Base-by-base conservation (phyloP, 768 basidiomycete genomes). In the Phanerodontia chrysosporium region DNA sequence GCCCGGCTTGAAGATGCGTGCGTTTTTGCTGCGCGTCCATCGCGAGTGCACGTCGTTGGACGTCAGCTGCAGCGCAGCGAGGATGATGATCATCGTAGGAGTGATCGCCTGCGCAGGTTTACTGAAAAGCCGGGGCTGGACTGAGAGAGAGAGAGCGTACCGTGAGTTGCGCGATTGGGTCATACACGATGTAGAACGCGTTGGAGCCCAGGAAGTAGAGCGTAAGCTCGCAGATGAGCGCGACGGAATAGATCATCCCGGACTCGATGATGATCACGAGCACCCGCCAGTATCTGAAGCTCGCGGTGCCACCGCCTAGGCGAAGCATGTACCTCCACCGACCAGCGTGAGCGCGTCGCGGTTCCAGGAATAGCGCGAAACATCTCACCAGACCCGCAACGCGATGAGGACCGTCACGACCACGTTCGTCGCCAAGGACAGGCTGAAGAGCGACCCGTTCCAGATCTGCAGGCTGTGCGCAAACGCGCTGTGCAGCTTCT, bases 131-230 rank as follows among this genome's bases (percentile, higher is more conserved):
- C 44, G 55, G 30, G 22, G 49, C 55, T 36, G 36, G 44, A 53
- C 12, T 22, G 32, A 24, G 45, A 39, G 36, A 21, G 45, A 16
- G 53, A 27, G 27, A 27, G 51, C 67, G 27, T 28, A 70, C 70
- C 21, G 70, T 72, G 27, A 72, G 66, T 62, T 74, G 72, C 27
- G 70, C 71, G 62, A 72, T 70, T n/a, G 73, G 69, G 58, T 75
- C 74, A 46, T 72, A 72, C n/a, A 74, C 61, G 53, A 74, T 74
- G 65, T 74, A 74, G 62, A 75, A 71, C 16, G 70, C 69, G 58
- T 72, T 73, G 21, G 64, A 67, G 27, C 64, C 60, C n/a, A 70
- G 42, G 65, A 71, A 71, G 60, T 74, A 75, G 46, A 73, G 69
- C 3, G 68, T 68, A 42, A 75, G 70, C 53, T 72, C 71, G 60